These are phyloP conservation scores for Penicillium riverlandense DNA, from an alignment of 495 filamentous ascomycete species.

Conservation along the genomic window DNA sequence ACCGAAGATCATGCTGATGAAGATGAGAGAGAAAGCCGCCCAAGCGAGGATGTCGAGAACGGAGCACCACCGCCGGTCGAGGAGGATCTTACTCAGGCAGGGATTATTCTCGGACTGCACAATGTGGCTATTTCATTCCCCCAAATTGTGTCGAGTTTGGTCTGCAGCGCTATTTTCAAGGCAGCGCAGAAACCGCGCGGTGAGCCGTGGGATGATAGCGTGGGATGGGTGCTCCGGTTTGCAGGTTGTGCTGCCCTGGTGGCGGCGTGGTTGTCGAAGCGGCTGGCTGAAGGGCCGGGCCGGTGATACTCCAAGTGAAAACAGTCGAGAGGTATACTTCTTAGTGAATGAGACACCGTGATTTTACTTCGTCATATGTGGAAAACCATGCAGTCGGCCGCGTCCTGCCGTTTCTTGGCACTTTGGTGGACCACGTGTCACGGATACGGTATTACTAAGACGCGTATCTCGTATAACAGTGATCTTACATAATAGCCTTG, in stretches of 20 bases:
- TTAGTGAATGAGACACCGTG: no score
- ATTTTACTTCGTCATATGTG: no score
- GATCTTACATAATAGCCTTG: not conserved
- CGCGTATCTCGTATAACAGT: no score
- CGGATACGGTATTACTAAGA: no score
- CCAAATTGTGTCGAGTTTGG: conserved; percentile 79
- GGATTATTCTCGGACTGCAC: conserved; percentile 83
- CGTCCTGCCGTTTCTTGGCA: no score
- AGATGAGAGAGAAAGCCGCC: not conserved
- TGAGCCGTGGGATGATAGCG: conserved; percentile 73
- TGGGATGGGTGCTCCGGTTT: conserved; percentile 75
- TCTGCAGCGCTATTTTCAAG: conserved; percentile 73
- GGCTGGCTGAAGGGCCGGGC: conserved; percentile 30
- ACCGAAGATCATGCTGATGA: conserved; percentile 4
- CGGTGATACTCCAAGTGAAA: not conserved
- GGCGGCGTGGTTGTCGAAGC: conserved; percentile 59
- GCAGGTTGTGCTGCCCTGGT: conserved; percentile 71
- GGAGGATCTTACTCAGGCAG: conserved; percentile 55
- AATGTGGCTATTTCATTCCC: conserved; percentile 86
- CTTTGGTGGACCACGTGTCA: no score
- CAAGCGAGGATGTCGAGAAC: conserved; percentile 19
- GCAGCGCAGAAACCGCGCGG: conserved; percentile 76
- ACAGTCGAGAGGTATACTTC: no score
- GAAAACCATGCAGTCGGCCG: no score
- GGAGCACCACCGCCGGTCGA: conserved; percentile 14